Evolutionary conservation across 129 eudicot species (phyloP).

Genomic region (Centaurea solstitialis): DNA sequence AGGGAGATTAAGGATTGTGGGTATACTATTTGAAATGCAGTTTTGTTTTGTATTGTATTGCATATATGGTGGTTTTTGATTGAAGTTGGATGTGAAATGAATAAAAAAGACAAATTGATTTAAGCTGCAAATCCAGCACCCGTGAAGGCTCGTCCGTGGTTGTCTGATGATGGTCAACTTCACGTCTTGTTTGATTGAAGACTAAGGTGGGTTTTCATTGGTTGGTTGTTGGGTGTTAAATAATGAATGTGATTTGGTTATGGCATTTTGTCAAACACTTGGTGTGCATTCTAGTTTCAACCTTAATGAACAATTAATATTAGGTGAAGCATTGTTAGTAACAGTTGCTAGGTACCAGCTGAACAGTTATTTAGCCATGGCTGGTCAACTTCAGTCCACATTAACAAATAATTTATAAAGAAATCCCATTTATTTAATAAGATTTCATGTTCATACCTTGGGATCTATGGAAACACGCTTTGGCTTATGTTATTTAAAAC

Average conservation of each 20-base stretch:
- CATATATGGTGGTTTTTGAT: not conserved
- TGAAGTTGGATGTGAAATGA: slow-evolving; percentile 27
- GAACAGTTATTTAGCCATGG: not conserved
- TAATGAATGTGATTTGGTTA: not conserved
- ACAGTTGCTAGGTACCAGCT: not conserved
- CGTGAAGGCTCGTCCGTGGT: slow-evolving; percentile 28
- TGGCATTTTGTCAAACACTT: slow-evolving; percentile 18
- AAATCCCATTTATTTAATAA: not conserved
- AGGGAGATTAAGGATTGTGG: not conserved
- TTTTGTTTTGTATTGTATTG: not conserved
- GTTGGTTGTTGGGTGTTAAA: slow-evolving; percentile 4
- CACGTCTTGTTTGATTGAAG: not conserved
- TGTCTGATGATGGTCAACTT: slow-evolving; percentile 9
- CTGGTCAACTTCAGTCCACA: not conserved
- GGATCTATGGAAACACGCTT: not conserved
- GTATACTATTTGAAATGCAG: not conserved
- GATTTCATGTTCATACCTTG: slow-evolving; percentile 6
- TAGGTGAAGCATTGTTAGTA: not conserved
- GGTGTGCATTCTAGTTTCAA: slow-evolving; percentile 8
- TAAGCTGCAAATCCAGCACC: slow-evolving; percentile 7
- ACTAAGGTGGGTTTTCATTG: not conserved
- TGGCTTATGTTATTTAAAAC: slow-evolving; percentile 14
- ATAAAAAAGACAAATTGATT: slow-evolving; percentile 11
- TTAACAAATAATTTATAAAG: not conserved
- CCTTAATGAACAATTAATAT: not conserved